Evolutionary conservation across 148 eudicot genomes (phyloP).

Genomic region (Rhododendron mucronatum): DNA sequence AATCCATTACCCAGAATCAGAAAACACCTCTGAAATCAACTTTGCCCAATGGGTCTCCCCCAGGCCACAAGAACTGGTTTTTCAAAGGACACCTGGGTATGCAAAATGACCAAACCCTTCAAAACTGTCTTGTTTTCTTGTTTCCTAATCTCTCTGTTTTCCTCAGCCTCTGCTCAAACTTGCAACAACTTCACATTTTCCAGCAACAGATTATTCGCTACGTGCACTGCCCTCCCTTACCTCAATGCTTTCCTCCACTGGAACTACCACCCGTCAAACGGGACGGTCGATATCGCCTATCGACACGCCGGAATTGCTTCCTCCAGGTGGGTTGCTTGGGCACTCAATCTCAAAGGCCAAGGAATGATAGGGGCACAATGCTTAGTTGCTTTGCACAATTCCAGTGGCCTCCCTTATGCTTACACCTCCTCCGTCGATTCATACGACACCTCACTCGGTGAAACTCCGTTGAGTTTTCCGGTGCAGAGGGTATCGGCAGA

Average conservation of each 20-base stretch:
- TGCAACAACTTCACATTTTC: conserved; percentile 37
- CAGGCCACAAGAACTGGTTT: not conserved
- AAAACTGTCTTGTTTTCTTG: conserved; percentile 20
- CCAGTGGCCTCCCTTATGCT: conserved; percentile 35
- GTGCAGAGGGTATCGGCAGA: conserved; percentile 36
- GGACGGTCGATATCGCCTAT: conserved; percentile 59
- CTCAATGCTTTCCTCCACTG: conserved; percentile 52
- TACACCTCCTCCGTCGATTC: conserved; percentile 40
- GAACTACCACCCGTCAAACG: conserved; percentile 43
- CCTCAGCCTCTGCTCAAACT: conserved; percentile 24
- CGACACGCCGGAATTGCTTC: conserved; percentile 38
- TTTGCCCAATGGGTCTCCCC: not conserved
- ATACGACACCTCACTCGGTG: conserved; percentile 7
- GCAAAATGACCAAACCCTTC: conserved; percentile 14
- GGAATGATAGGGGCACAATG: conserved; percentile 66
- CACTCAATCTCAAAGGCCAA: conserved; percentile 33
- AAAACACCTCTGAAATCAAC: not conserved
- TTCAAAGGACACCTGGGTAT: no score
- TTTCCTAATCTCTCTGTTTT: conserved; percentile 13
- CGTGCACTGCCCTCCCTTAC: conserved; percentile 46
- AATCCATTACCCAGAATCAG: not conserved
- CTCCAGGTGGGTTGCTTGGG: conserved; percentile 82
- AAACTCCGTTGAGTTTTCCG: conserved; percentile 38
- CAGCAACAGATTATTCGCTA: conserved; percentile 33
- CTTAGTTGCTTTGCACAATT: conserved; percentile 54